A percentile compares a stretch with the other conserved stretches of the same genome.
Evolutionary conservation across 768 basidiomycete species (phyloP).

Genomic region (Xerocomellus chrysenteron): DNA sequence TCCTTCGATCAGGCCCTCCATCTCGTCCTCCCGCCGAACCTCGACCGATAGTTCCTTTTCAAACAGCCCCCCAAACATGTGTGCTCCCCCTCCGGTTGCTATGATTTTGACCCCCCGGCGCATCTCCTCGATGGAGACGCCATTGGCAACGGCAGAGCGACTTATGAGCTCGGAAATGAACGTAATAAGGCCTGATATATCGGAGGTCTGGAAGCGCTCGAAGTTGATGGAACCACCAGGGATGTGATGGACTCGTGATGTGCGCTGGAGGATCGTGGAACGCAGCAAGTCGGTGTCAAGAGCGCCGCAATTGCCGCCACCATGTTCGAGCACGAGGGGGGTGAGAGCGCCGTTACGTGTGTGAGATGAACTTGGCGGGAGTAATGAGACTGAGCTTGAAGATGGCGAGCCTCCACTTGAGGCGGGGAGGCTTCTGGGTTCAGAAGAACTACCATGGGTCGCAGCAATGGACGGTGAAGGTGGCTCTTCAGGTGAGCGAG

Average conservation of each 20-base stretch:
- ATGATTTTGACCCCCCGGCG: conserved; percentile 91
- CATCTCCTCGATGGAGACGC: conserved; percentile 89
- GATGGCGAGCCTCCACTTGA: conserved; percentile 33
- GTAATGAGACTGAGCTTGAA: conserved; percentile 3
- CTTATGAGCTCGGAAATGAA: conserved; percentile 88
- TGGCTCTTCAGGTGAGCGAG: conserved; percentile 86
- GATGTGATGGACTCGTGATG: conserved; percentile 62
- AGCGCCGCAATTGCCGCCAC: conserved; percentile 21
- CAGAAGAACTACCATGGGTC: conserved; percentile 54
- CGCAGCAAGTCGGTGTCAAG: conserved; percentile 49
- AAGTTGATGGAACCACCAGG: conserved; percentile 98
- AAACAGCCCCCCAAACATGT: conserved; percentile 88
- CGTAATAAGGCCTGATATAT: conserved; percentile 77
- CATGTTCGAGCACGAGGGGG: conserved; percentile 67
- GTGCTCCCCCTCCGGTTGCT: conserved; percentile 97
- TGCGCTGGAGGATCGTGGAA: conserved; percentile 66
- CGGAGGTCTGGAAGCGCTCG: conserved; percentile 91
- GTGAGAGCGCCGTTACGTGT: conserved; percentile 74
- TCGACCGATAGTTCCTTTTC: conserved; percentile 73
- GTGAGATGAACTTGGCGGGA: conserved; percentile 31
- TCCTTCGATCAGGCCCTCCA: conserved; percentile 97
- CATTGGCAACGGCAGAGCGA: conserved; percentile 81
- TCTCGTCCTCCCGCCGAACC: conserved; percentile 91
- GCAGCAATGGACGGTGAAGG: conserved; percentile 69
- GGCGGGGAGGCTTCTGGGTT: conserved; percentile 43